Base-by-base conservation (phyloP, 2,329 filamentous ascomycete genomes). In the Penicillium sp. region DNA sequence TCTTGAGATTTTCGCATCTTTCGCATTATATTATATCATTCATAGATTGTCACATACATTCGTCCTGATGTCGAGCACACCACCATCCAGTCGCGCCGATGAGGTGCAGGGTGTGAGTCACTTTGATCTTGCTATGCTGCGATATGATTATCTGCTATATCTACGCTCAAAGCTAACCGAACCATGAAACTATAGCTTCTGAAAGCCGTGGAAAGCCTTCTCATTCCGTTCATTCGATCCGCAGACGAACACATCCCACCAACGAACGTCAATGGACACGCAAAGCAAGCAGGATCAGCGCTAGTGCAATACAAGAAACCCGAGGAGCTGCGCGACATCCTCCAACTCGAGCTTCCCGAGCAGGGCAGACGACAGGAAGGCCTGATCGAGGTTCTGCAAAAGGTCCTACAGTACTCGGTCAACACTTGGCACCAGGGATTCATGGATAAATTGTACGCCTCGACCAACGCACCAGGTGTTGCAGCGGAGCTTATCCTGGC, bases 381-480 rank as follows among this genome's bases (percentile, higher is more conserved):
- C 0, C 72, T 96, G 26, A 72, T 95, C 23, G 76, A 81, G 27
- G 80, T 81, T 3, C 77, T 95, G 37, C 74, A 82, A 55, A 79
- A 82, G 50, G 76, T 96, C 16, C 75, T 97, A 34, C 77, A 80
- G 54, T 89, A 94, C 69, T 93, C 86, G 62, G 91, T 97, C 63
- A 98, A 98, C 71, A 96, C 91, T n/a, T 97, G 90, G 87, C 87
- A 95, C 62, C 90, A 95, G 69, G 91, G 91, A 9, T 98, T 97
- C 69, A 72, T 97, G 62, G 90, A 96, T 71, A 97, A 98, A 72
- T 76, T 97, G 14, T 97, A 96, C 68, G 82, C 86, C n/a, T 85
- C 85, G 54, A 94, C 88, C 31, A 93, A 93, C 63, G 85, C 91
- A 34, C 85, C 91, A 7, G 91, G 91, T 14, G 78, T 97, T 0